Base-by-base conservation (phyloP, 2,329 filamentous ascomycete genomes). In the Verticillium dahliae region DNA sequence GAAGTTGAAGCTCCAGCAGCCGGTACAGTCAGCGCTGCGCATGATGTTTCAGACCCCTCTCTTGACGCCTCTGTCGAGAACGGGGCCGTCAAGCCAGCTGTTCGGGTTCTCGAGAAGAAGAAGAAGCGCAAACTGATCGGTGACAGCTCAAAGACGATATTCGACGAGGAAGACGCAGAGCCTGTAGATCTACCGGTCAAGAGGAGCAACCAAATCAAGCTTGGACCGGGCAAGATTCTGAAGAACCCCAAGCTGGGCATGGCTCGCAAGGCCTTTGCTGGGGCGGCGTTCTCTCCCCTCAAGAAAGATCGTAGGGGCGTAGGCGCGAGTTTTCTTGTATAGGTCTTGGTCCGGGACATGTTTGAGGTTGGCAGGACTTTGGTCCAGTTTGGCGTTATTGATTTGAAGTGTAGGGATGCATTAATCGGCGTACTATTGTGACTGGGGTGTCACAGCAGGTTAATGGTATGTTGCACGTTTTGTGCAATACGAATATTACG, bases 111-210 rank as follows among this genome's bases (percentile, higher is more conserved):
- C 45, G 54, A 56, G 15, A 34, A 33, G 73, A 87, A 85, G 71
- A 91, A 89, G 80, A 92, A 89, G 78, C 85, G 89, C 65, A 93
- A 91, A 74, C 76, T 91, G 5, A 79, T 90, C 1, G 86, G 87
- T 4, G 77, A 75, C 27, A 80, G 82, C 27, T 85, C 83, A 57
- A 85, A 86, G 65, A 90, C 86, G 3, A 71, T 95, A 6, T 91
- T 94, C 62, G 88, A 89, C 9, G 88, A 88, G 4, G 88, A 90
- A 9, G 81, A 80, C 5, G 85, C 74, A 11, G 84, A 84, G 63
- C 76, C 70, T 34, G 70, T 69, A 34, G 65, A 38, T 62, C 18
- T 59, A 6, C 63, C 66, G 60, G 61, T 67, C 15, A 71, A 74
- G 64, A 70, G 71, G 56, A 70, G 72, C 62, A 64, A 71, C 14